phyloP scores from a whole-genome alignment of 345 rosid genomes.

The Ceriops zippeliana region DNA sequence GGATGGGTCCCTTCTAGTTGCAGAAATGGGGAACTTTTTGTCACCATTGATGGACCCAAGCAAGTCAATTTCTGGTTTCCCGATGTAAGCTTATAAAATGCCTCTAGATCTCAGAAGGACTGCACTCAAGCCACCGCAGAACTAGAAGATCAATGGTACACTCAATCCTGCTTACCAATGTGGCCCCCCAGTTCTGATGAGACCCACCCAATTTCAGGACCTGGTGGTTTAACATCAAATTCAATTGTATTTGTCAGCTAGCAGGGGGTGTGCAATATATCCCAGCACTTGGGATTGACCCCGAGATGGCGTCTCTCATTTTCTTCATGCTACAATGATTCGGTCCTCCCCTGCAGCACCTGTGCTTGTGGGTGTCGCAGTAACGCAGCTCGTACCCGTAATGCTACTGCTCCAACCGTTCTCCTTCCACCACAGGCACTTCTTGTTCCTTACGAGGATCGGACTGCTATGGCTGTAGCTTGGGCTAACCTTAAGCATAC shows the following conservation, averaged over 20 bases:
- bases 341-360: conserved; percentile 74
- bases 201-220: conserved; percentile 69
- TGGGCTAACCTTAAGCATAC: conserved; percentile 69
- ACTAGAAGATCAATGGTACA: conserved; percentile 76
- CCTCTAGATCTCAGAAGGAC: conserved; percentile 79
- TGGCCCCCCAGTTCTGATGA: conserved; percentile 78
- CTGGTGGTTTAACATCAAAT: conserved; percentile 63
- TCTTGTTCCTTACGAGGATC: conserved; percentile 78
- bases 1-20: conserved; percentile 78
- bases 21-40: conserved; percentile 78
- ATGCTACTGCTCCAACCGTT: conserved; percentile 59
- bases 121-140: conserved; percentile 65
- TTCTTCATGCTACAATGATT: conserved; percentile 87
- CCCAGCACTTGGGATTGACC: conserved; percentile 54
- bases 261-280: conserved; percentile 95
- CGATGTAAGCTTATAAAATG: conserved; percentile 86
- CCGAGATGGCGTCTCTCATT: conserved; percentile 87
- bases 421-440: conserved; percentile 81
- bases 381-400: conserved; percentile 52
- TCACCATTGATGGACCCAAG: conserved; percentile 77
- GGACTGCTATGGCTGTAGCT: conserved; percentile 49
- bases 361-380: conserved; percentile 89
- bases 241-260: conserved; percentile 72
- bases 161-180: conserved; percentile 78
- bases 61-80: conserved; percentile 71